Evolutionary conservation across 2,329 filamentous ascomycete genomes (phyloP).

Genomic region (Xylariaceae sp.): DNA sequence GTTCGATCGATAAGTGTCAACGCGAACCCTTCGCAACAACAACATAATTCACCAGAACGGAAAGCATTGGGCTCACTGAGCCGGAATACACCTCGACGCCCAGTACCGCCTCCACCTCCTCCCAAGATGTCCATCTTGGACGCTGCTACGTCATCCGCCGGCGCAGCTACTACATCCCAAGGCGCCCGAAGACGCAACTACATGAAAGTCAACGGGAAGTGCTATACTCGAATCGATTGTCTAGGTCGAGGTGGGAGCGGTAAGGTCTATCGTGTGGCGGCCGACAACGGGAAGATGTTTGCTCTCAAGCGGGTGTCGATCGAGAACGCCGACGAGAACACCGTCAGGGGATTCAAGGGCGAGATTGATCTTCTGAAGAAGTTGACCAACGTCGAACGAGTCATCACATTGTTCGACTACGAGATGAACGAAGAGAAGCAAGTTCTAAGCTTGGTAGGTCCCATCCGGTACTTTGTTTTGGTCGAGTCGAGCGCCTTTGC

Average conservation of each 20-base stretch:
- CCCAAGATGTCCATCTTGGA: slow-evolving; percentile 98
- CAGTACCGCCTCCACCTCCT: slow-evolving; percentile 74
- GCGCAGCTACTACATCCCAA: slow-evolving; percentile 70
- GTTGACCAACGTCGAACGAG: slow-evolving; percentile 77
- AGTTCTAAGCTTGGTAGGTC: slow-evolving; percentile 72
- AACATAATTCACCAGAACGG: slow-evolving; percentile 47
- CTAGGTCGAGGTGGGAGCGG: slow-evolving; percentile 89
- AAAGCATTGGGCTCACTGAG: slow-evolving; percentile 50
- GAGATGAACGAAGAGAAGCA: slow-evolving; percentile 92
- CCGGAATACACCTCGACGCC: slow-evolving; percentile 68
- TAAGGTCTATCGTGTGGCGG: slow-evolving; percentile 93
- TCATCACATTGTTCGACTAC: slow-evolving; percentile 85
- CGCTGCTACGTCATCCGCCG: slow-evolving; percentile 76
- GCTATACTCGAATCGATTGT: slow-evolving; percentile 83
- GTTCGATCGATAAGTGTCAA: slow-evolving; percentile 43
- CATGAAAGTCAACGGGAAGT: slow-evolving; percentile 83
- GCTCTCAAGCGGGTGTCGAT: slow-evolving; percentile 89
- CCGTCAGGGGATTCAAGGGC: slow-evolving; percentile 82
- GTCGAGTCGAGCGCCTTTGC: slow-evolving; percentile 4
- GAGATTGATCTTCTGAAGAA: slow-evolving; percentile 89
- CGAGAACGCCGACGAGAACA: slow-evolving; percentile 79
- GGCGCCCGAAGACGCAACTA: slow-evolving; percentile 72
- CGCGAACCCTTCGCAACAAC: no score
- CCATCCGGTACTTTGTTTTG: no score
- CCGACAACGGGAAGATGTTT: slow-evolving; percentile 93